These are phyloP conservation scores for Colletotrichum ledebouriae DNA, from an alignment of 2,329 filamentous ascomycete species.

Conservation along the genomic window DNA sequence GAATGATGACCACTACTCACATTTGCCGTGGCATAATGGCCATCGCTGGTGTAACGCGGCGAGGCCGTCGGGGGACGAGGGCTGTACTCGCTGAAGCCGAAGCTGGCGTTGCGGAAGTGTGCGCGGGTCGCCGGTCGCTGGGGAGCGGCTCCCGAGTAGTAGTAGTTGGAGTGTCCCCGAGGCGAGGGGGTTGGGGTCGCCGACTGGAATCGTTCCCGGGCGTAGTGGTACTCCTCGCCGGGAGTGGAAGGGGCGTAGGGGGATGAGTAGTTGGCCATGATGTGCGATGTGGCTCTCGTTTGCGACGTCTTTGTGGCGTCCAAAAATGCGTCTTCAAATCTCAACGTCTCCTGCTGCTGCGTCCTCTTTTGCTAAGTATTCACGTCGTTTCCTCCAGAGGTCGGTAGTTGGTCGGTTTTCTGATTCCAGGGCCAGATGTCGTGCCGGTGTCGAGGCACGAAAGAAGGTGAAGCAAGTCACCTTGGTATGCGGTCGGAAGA, in stretches of 20 bases:
- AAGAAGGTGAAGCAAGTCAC: conserved; percentile 66
- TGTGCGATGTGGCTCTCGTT: conserved; percentile 46
- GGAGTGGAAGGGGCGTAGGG: conserved; percentile 62
- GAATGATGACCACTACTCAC: conserved; percentile 68
- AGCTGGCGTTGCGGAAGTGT: conserved; percentile 61
- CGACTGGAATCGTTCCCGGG: conserved; percentile 63
- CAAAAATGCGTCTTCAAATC: conserved; percentile 39
- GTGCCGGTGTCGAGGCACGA: conserved; percentile 63
- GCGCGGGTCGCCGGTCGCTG: conserved; percentile 68
- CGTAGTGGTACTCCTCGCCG: conserved; percentile 65
- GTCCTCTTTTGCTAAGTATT: conserved; percentile 37
- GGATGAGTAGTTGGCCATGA: conserved; percentile 53
- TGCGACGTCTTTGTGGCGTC: conserved; percentile 51
- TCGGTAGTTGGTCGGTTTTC: conserved; percentile 42
- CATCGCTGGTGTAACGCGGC: conserved; percentile 72
- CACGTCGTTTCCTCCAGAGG: conserved; percentile 32
- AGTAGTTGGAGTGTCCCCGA: conserved; percentile 64
- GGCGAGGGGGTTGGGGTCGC: conserved; percentile 71
- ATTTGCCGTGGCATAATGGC: conserved; percentile 75
- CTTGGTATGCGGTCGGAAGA: conserved; percentile 73
- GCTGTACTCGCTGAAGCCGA: conserved; percentile 57
- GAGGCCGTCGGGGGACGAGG: conserved; percentile 66
- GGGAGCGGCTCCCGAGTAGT: conserved; percentile 60
- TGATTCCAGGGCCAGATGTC: conserved; percentile 47
- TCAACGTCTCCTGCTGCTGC: conserved; percentile 39